These are phyloP conservation scores for Coccinonectria pachysandricola DNA, from an alignment of 2,329 filamentous ascomycete species.

Conservation along the genomic window DNA sequence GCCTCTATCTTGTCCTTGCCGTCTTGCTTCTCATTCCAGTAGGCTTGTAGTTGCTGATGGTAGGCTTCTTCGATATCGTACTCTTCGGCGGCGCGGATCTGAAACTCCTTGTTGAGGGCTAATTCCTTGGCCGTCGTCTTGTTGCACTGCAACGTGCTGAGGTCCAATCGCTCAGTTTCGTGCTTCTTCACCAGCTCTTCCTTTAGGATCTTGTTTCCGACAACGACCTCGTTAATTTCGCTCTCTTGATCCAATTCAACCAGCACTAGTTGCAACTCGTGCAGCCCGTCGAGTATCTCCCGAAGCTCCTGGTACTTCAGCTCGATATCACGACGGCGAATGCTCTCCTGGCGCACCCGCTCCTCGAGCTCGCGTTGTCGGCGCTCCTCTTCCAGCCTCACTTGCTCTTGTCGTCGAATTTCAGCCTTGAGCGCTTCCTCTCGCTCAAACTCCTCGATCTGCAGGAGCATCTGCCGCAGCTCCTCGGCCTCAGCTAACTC, in stretches of 20 bases:
- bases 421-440: slow-evolving; percentile 33
- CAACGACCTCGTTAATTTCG: slow-evolving; percentile 19
- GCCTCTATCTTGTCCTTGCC: slow-evolving; percentile 21
- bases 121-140: slow-evolving; percentile 25
- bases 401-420: slow-evolving; percentile 28
- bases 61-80: slow-evolving; percentile 34
- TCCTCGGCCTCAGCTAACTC: slow-evolving; percentile 27
- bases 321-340: slow-evolving; percentile 29
- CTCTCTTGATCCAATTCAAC: slow-evolving; percentile 29
- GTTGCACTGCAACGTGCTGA: slow-evolving; percentile 15
- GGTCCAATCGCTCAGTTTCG: slow-evolving; percentile 20
- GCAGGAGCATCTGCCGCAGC: slow-evolving; percentile 29
- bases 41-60: slow-evolving; percentile 24
- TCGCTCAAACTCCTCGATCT: slow-evolving; percentile 39
- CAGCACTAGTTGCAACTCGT: slow-evolving; percentile 31
- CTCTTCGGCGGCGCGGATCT: slow-evolving; percentile 30
- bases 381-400: slow-evolving; percentile 26
- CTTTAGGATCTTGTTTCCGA: slow-evolving; percentile 14
- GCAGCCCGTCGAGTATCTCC: slow-evolving; percentile 26
- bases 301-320: slow-evolving; percentile 29
- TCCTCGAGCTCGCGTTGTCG: slow-evolving; percentile 28
- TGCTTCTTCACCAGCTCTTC: slow-evolving; percentile 25
- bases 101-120: slow-evolving; percentile 30
- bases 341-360: slow-evolving; percentile 28
- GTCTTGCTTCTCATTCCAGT: slow-evolving; percentile 27